Base-by-base conservation (phyloP, 192 early-diverging fungal genomes). In the Coemansia sp. region DNA sequence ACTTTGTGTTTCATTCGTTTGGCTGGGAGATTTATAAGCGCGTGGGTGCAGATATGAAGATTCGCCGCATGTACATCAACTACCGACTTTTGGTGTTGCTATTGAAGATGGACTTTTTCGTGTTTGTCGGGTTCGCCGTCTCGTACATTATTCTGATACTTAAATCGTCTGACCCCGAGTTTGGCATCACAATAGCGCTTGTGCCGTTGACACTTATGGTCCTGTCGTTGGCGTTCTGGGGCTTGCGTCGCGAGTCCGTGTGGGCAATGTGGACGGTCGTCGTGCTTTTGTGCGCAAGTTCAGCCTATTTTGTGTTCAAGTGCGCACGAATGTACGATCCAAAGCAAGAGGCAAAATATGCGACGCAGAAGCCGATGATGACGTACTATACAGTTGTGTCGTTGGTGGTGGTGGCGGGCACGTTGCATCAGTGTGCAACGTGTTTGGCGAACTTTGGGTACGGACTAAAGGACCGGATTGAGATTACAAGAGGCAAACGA, bases 131-230 rank as follows among this genome's bases (percentile, higher is more conserved):
- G 1, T 83, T 81, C 25, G 80, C 78, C 0, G 73, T 85, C 1
- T 74, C 80, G 50, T 92, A 86, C 69, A 78, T 91, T 17, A 86
- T 84, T 10, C 64, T 92, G 38, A 69, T 91, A 17, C 67, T 82
- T 25, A 77, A 77, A 59, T 70, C 71, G 27, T 68, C 67, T 19
- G 80, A 82, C 64, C 70, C 79, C 23, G 79, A 82, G 68, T 82
- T 82, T 61, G 79, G 31, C 27, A 77, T 82, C 27, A 82, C 79
- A 9, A 50, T 82, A 7, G 79, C 74, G 19, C 57, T 77, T 58
- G 74, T 82, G 57, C 79, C 79, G 3, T 25, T 82, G 10, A 82
- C 79, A 9, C 60, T 82, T 19, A 16, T 69, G 17, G 79, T 82
- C 6, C 71, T 82, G 57, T 57, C 61, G 37, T 57, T 82, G 79